phyloP scores from a whole-genome alignment of 2,329 filamentous ascomycete genomes.

The Exophiala calicioides region DNA sequence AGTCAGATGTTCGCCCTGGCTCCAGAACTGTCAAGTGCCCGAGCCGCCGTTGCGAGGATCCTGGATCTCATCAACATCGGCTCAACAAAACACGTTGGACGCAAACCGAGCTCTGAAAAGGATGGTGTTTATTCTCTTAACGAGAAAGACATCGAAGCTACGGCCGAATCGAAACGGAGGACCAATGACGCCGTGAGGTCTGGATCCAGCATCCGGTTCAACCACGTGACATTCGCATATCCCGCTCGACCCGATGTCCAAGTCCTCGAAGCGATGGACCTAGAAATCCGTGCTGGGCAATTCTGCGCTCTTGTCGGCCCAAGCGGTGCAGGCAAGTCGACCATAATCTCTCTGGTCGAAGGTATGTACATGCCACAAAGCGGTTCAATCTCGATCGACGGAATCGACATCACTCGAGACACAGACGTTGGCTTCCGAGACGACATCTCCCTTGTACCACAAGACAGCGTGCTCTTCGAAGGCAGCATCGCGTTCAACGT shows the following conservation, averaged over 20 bases:
- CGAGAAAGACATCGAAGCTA: constrained; percentile 5
- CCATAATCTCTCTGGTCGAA: constrained; percentile 85
- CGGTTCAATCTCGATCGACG: constrained; percentile 79
- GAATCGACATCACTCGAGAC: constrained; percentile 71
- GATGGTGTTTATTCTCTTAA: too few relatives aligned
- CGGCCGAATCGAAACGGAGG: constrained; percentile 4
- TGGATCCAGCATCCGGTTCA: constrained; percentile 4
- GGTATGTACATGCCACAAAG: constrained; percentile 87
- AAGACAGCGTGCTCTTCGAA: constrained; percentile 91
- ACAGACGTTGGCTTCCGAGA: constrained; percentile 83
- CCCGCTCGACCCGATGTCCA: constrained; percentile 68
- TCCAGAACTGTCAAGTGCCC: constrained; percentile 75
- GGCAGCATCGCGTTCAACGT: constrained; percentile 90
- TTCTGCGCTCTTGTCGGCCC: constrained; percentile 76
- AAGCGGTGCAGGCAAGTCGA: constrained; percentile 89
- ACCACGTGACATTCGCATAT: constrained; percentile 80
- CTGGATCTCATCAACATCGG: constrained; percentile 59
- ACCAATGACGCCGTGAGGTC: background rate
- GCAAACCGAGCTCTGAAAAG: too few relatives aligned
- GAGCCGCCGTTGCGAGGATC: constrained; percentile 75
- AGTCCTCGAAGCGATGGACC: constrained; percentile 77
- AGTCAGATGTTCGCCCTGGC: constrained; percentile 39
- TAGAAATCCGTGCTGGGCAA: constrained; percentile 33
- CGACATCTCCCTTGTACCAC: constrained; percentile 81
- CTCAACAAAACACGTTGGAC: constrained; percentile 63